Percentiles rank a stretch among this genome's conserved stretches.
These are phyloP conservation scores for Wickerhamomyces sp. DNA, from an alignment of 1,139 yeast species.

Conservation along the genomic window DNA sequence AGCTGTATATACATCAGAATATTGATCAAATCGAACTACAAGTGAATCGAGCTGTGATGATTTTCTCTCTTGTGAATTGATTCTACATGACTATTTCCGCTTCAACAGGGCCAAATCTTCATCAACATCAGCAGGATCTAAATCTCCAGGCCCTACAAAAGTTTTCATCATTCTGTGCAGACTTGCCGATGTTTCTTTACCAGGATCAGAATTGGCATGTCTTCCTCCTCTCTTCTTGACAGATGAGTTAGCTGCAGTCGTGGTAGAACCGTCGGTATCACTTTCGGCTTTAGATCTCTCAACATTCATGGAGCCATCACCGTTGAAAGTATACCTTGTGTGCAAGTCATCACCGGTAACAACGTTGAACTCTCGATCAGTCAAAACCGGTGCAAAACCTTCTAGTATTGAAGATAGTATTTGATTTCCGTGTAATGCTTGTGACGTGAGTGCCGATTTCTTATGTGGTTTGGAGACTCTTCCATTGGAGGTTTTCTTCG, in stretches of 20 bases:
- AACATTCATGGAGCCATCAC: neutral
- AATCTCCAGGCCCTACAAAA: constrained; percentile 26
- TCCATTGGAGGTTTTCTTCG: neutral
- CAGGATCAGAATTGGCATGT: neutral
- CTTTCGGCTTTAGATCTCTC: constrained; percentile 1
- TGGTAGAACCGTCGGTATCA: constrained; percentile 3
- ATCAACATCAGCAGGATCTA: constrained; percentile 25
- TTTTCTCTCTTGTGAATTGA: no score
- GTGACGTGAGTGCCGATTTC: neutral
- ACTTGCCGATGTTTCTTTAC: constrained; percentile 7
- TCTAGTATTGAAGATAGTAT: constrained; percentile 20
- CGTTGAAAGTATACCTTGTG: constrained; percentile 2
- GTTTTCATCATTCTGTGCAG: constrained; percentile 25
- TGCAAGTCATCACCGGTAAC: constrained; percentile 24
- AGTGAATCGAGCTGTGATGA: no score
- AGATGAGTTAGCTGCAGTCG: neutral
- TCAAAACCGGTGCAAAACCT: constrained; percentile 25
- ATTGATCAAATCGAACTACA: no score
- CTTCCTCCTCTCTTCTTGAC: neutral
- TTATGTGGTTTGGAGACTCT: neutral
- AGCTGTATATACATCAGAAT: no score
- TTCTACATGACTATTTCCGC: no score
- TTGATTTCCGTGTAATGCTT: constrained; percentile 4
- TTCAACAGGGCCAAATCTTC: constrained; percentile 22
- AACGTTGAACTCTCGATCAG: constrained; percentile 24